Percentiles rank a stretch among this genome's conserved stretches.
Evolutionary conservation across 2,329 filamentous ascomycete genomes (phyloP).

Genomic region (Cadophora sp.): DNA sequence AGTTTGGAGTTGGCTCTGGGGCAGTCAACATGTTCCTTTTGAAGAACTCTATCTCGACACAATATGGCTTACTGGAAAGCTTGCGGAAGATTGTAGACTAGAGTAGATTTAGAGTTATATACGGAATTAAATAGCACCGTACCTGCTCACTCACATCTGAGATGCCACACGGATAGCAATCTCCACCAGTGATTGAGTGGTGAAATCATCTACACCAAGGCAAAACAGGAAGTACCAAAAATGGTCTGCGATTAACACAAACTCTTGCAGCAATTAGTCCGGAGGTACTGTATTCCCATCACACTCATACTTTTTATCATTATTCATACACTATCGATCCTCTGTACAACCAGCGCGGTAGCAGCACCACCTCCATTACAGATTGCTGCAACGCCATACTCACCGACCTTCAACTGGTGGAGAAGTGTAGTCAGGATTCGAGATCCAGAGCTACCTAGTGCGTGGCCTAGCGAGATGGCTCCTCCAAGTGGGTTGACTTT

Average conservation of each 20-base stretch:
- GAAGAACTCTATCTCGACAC: too few relatives aligned
- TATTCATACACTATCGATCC: slow-evolving; percentile 58
- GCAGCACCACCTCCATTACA: slow-evolving; percentile 96
- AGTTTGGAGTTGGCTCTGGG: background rate
- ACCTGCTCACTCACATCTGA: too few relatives aligned
- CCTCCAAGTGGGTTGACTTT: slow-evolving; percentile 89
- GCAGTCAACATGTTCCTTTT: background rate
- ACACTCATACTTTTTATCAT: background rate
- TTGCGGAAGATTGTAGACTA: background rate
- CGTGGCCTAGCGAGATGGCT: slow-evolving; percentile 90
- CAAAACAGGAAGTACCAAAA: too few relatives aligned
- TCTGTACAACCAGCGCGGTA: slow-evolving; percentile 89
- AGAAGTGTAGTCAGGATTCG: slow-evolving; percentile 89
- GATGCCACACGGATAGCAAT: too few relatives aligned
- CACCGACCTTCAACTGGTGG: slow-evolving; percentile 86
- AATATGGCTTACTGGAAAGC: too few relatives aligned
- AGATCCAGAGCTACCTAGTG: slow-evolving; percentile 90
- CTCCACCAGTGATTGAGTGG: too few relatives aligned
- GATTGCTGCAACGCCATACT: slow-evolving; percentile 95
- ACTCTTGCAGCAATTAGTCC: background rate
- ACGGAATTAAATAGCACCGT: too few relatives aligned
- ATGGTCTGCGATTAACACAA: too few relatives aligned
- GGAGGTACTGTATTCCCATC: background rate
- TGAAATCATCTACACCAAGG: too few relatives aligned
- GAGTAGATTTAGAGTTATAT: background rate